Conservation (phyloP, 139 green algal genomes). For the Haematococcus lacustris region DNA sequence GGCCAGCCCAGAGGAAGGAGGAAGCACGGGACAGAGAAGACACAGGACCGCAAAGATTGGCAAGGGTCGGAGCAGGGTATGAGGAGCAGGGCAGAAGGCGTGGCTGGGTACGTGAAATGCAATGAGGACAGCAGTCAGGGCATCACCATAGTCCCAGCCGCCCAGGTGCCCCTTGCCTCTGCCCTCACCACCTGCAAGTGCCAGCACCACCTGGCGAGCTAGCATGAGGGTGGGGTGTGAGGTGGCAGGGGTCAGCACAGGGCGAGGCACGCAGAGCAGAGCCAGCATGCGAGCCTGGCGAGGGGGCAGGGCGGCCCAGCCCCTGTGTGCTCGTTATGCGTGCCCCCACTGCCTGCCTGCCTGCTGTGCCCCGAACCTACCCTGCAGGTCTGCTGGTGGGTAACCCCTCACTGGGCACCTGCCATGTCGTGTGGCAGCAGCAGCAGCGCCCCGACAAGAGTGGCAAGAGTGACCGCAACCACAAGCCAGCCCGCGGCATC, state of each 20-base stretch:
- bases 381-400: slow-evolving; percentile 23
- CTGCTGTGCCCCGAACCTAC: neutral
- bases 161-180: too few relatives aligned
- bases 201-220: too few relatives aligned
- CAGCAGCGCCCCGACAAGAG: slow-evolving; percentile 39
- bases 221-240: neutral
- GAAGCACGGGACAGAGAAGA: too few relatives aligned
- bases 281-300: neutral
- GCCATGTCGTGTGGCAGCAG: slow-evolving; percentile 34
- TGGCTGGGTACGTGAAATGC: too few relatives aligned
- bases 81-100: too few relatives aligned
- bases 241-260: neutral
- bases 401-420: slow-evolving; percentile 4
- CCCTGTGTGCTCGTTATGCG: neutral
- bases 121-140: too few relatives aligned
- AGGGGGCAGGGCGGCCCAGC: neutral
- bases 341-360: neutral
- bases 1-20: too few relatives aligned
- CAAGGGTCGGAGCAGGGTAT: too few relatives aligned
- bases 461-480: slow-evolving; percentile 29
- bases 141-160: too few relatives aligned
- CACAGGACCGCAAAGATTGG: too few relatives aligned
- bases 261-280: neutral
- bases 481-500: slow-evolving; percentile 27
- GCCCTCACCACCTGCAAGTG: too few relatives aligned